phyloP scores from a whole-genome alignment of 441 rosid species.

The Erodium texanum region DNA sequence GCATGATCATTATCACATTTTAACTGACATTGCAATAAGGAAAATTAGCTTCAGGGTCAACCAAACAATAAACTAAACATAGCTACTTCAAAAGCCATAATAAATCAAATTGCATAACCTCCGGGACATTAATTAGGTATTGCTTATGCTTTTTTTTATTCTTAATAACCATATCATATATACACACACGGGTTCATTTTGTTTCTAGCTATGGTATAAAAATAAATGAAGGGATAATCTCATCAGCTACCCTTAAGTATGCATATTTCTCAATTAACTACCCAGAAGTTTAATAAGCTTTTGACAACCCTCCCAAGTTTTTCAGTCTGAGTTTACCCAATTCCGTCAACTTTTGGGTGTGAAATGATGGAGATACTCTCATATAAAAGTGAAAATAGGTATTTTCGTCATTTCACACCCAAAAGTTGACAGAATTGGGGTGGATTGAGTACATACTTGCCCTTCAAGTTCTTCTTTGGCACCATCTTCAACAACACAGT shows the following conservation, averaged over 20 bases:
- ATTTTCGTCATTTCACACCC: no score
- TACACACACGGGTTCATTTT: not conserved
- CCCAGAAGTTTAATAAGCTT: no score
- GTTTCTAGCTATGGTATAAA: not conserved
- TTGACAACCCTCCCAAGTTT: no score
- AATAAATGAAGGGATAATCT: no score
- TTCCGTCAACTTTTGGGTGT: no score
- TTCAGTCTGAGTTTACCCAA: no score
- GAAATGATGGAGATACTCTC: no score
- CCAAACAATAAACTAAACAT: not conserved
- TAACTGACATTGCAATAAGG: constrained; percentile 16
- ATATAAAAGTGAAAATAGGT: no score
- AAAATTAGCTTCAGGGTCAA: constrained; percentile 7
- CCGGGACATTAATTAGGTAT: not conserved
- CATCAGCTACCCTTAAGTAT: no score
- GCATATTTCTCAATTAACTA: no score
- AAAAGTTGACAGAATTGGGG: no score
- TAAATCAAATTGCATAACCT: not conserved
- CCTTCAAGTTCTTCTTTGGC: constrained; percentile 30
- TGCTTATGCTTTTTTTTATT: not conserved
- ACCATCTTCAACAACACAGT: constrained; percentile 26
- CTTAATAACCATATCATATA: not conserved
- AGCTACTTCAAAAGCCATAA: constrained; percentile 7
- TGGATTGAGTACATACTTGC: constrained; percentile 53
- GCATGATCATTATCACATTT: constrained; percentile 38